Conservation (phyloP, 768 basidiomycete genomes). For the Mycena venus region DNA sequence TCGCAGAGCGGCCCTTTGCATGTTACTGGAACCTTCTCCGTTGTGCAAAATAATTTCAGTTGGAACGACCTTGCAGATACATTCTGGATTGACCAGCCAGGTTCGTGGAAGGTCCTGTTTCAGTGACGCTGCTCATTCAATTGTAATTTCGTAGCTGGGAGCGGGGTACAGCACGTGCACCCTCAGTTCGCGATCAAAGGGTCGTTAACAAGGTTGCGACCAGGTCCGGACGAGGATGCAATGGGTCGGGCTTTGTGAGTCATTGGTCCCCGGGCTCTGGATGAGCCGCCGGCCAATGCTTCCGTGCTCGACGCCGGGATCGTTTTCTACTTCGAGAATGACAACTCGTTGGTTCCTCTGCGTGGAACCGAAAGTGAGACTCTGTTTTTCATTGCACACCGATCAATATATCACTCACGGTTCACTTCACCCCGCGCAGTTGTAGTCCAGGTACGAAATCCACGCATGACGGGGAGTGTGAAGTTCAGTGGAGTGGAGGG, state of each 20-base stretch:
- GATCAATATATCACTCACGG: too few species aligned
- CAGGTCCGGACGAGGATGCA: conserved; percentile 73
- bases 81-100: conserved; percentile 80
- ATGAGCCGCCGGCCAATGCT: conserved; percentile 61
- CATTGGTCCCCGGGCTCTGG: conserved; percentile 59
- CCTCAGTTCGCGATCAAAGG: background rate
- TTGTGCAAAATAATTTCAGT: conserved; percentile 64
- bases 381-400: too few species aligned
- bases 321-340: conserved; percentile 63
- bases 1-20: conserved; percentile 77
- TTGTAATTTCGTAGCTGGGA: conserved; percentile 45
- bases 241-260: conserved; percentile 68
- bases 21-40: conserved; percentile 63
- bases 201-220: conserved; percentile 5
- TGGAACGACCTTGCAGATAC: conserved; percentile 77
- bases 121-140: background rate
- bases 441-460: conserved; percentile 52
- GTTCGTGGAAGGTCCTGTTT: conserved; percentile 51
- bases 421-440: conserved; percentile 35
- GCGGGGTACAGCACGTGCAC: conserved; percentile 72
- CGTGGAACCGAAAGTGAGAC: conserved; percentile 59
- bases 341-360: conserved; percentile 63
- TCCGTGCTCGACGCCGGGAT: conserved; percentile 50
- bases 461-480: conserved; percentile 53
- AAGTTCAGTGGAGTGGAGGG: conserved; percentile 68